Conservation (phyloP, 2,329 filamentous ascomycete species). For the Cryoendolithus antarcticus region DNA sequence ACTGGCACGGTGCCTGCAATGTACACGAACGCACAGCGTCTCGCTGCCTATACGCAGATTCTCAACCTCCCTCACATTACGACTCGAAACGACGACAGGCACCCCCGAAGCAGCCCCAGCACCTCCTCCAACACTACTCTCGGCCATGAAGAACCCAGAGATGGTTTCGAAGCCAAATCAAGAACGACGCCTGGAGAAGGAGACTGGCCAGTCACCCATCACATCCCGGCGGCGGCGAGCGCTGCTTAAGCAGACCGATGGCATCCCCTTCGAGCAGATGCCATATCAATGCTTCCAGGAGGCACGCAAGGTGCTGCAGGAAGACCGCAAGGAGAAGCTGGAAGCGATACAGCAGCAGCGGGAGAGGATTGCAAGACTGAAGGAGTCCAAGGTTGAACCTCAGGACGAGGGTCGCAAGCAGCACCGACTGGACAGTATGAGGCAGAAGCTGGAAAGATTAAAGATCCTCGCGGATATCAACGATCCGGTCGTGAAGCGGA, state of each 20-base stretch:
- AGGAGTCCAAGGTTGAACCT: constrained; percentile 33
- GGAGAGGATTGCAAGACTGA: constrained; percentile 55
- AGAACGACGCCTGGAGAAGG: constrained; percentile 2
- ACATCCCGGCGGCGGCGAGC: constrained; percentile 72
- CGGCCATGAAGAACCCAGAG: constrained; percentile 40
- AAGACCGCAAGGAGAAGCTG: constrained; percentile 73
- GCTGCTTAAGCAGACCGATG: constrained; percentile 34
- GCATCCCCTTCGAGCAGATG: constrained; percentile 78
- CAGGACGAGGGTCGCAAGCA: constrained; percentile 39
- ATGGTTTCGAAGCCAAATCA: constrained; percentile 37
- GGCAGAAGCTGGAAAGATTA: constrained; percentile 58
- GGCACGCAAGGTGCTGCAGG: constrained; percentile 68
- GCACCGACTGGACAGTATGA: constrained; percentile 55
- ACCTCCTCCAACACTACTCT: constrained; percentile 20
- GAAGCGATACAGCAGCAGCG: constrained; percentile 56
- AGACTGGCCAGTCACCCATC: constrained; percentile 52
- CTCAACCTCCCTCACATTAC: constrained; percentile 32
- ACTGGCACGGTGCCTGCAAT: constrained; percentile 17
- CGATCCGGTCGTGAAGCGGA: constrained; percentile 84
- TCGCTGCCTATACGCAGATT: constrained; percentile 32
- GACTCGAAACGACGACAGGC: constrained; percentile 24
- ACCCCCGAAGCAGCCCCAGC: constrained; percentile 1
- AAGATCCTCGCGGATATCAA: constrained; percentile 92
- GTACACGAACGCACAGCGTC: constrained; percentile 15
- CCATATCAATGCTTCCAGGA: constrained; percentile 98